Conservation (phyloP, 2,329 filamentous ascomycete species). For the Xylaria sp. region DNA sequence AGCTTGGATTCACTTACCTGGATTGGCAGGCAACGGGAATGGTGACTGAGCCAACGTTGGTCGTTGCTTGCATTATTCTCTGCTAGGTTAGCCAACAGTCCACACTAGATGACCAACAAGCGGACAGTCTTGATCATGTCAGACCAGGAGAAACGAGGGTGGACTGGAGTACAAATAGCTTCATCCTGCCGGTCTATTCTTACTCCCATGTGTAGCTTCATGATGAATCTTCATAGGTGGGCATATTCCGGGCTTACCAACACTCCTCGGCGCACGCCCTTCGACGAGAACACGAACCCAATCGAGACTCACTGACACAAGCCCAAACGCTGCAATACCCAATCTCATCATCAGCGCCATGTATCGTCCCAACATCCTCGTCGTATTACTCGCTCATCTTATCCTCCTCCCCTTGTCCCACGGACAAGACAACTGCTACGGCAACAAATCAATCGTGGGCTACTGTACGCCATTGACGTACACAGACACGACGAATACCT, state of each 20-base stretch:
- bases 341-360: conserved; percentile 13
- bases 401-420: conserved; percentile 1
- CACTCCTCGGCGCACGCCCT: not conserved
- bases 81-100: not conserved
- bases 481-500: conserved; percentile 36
- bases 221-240: conserved; percentile 3
- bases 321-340: not conserved
- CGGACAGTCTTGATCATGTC: not conserved
- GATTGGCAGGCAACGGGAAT: conserved; percentile 8
- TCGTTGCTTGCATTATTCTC: conserved; percentile 7
- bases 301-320: not conserved
- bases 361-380: conserved; percentile 10
- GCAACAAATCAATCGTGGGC: conserved; percentile 31
- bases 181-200: conserved; percentile 10
- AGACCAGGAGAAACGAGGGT: not conserved
- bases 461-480: conserved; percentile 43
- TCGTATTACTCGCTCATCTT: conserved; percentile 26
- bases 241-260: not conserved
- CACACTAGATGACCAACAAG: conserved; percentile 2
- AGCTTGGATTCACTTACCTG: conserved; percentile 4
- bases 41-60: conserved; percentile 7
- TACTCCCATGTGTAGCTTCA: not conserved
- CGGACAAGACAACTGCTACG: conserved; percentile 36
- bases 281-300: not conserved
- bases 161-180: conserved; percentile 22